Evolutionary conservation across 176 grass and related monocot species (phyloP).

Genomic region (Rhynchospora pubera): DNA sequence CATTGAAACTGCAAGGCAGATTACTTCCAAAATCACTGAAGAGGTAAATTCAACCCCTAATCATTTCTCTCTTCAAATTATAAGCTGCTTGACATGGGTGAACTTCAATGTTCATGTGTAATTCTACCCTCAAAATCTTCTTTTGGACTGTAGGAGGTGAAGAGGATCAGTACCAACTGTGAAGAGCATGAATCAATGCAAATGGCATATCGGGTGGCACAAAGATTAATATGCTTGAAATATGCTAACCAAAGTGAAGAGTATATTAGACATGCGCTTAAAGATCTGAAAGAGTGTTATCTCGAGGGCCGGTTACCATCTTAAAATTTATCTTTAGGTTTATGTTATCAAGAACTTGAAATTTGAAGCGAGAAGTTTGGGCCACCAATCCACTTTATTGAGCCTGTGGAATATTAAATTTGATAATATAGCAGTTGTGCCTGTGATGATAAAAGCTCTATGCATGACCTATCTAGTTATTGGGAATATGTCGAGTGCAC

Average conservation of each 20-base stretch:
- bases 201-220: slow-evolving; percentile 50
- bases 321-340: neutral
- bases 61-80: neutral
- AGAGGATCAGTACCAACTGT: slow-evolving; percentile 55
- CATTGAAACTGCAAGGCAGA: slow-evolving; percentile 51
- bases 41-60: slow-evolving; percentile 38
- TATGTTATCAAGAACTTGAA: neutral
- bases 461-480: neutral
- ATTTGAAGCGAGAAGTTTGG: neutral
- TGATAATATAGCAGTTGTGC: neutral
- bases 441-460: too few species aligned
- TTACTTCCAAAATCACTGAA: slow-evolving; percentile 70
- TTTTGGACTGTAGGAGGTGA: slow-evolving; percentile 45
- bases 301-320: slow-evolving; percentile 37
- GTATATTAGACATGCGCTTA: slow-evolving; percentile 55
- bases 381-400: neutral
- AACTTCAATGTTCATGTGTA: neutral
- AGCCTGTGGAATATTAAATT: neutral
- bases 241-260: slow-evolving; percentile 81
- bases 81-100: neutral
- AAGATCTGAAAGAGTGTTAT: slow-evolving; percentile 59
- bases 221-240: slow-evolving; percentile 81
- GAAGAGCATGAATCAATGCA: slow-evolving; percentile 57
- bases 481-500: neutral
- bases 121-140: neutral